Evolutionary conservation across 306 rosid genomes (phyloP).

Genomic region (Medicago arabica): DNA sequence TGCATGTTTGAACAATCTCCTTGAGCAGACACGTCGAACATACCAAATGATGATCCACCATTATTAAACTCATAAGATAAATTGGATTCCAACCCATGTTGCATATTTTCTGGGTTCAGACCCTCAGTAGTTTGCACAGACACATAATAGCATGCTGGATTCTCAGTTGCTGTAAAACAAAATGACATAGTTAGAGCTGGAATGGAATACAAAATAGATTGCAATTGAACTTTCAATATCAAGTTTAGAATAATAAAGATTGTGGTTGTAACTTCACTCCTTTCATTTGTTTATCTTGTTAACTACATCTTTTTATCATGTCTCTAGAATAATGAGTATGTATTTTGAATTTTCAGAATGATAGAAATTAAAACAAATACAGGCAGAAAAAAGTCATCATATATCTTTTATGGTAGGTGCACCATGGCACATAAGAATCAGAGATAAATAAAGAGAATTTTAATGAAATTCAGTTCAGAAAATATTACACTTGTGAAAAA

Average conservation of each 20-base stretch:
- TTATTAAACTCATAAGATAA: conserved; percentile 64
- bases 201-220: not conserved
- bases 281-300: too few species aligned
- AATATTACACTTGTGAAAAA: too few species aligned
- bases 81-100: conserved; percentile 65
- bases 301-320: too few species aligned
- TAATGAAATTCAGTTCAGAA: too few species aligned
- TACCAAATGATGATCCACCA: conserved; percentile 70
- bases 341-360: too few species aligned
- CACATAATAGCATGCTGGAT: not conserved
- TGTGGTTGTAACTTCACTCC: not conserved
- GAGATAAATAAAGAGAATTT: too few species aligned
- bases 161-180: conserved; percentile 66
- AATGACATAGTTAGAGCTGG: conserved; percentile 1
- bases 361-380: too few species aligned
- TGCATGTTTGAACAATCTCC: conserved; percentile 34
- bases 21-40: conserved; percentile 66
- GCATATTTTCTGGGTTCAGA: not conserved
- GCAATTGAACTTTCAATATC: conserved; percentile 19
- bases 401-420: too few species aligned
- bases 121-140: not conserved
- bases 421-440: too few species aligned
- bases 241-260: not conserved
- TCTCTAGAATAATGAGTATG: too few species aligned
- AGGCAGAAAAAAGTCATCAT: too few species aligned